phyloP scores from a whole-genome alignment of 768 basidiomycete species.

The Infundibulicybe gibba region DNA sequence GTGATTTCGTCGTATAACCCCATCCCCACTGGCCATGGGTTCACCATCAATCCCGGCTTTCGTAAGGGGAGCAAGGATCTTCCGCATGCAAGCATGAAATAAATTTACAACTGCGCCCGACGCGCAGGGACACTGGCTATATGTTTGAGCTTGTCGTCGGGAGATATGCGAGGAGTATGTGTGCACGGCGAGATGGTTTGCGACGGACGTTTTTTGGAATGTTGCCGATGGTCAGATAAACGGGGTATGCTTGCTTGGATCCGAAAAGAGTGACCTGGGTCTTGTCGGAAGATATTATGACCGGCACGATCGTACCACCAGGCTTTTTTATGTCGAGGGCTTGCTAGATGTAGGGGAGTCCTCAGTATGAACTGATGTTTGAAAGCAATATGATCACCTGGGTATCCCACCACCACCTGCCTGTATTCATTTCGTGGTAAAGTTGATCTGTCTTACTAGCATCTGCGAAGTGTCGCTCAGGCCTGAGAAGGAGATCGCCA shows the following conservation, averaged over 20 bases:
- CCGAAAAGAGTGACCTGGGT: slow-evolving; percentile 32
- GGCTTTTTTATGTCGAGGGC: slow-evolving; percentile 9
- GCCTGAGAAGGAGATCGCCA: slow-evolving; percentile 16
- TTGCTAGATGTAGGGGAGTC: slow-evolving; percentile 5
- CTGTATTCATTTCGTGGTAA: slow-evolving; percentile 32
- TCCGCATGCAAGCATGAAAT: slow-evolving; percentile 29
- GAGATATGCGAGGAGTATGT: slow-evolving; percentile 37
- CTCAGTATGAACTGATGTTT: background rate
- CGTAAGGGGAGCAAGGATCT: slow-evolving; percentile 24
- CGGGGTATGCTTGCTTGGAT: slow-evolving; percentile 35
- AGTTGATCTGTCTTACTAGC: slow-evolving; percentile 17
- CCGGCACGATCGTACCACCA: slow-evolving; percentile 25
- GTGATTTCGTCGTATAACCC: slow-evolving; percentile 20
- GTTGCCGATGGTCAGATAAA: slow-evolving; percentile 41
- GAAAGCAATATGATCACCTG: slow-evolving; percentile 24
- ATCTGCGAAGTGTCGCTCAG: slow-evolving; percentile 28
- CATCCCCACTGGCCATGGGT: slow-evolving; percentile 28
- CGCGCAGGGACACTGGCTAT: slow-evolving; percentile 21
- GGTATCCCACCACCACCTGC: slow-evolving; percentile 41
- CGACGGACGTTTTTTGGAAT: slow-evolving; percentile 25
- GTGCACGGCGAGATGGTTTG: slow-evolving; percentile 24
- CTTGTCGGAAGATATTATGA: slow-evolving; percentile 40
- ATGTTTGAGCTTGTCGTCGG: slow-evolving; percentile 28
- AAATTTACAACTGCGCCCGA: slow-evolving; percentile 23
- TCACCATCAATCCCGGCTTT: slow-evolving; percentile 16